Percentiles rank a stretch among this genome's conserved stretches.
Conservation (phyloP, 2,329 filamentous ascomycete genomes). For the Trichoderma afroharzianum region DNA sequence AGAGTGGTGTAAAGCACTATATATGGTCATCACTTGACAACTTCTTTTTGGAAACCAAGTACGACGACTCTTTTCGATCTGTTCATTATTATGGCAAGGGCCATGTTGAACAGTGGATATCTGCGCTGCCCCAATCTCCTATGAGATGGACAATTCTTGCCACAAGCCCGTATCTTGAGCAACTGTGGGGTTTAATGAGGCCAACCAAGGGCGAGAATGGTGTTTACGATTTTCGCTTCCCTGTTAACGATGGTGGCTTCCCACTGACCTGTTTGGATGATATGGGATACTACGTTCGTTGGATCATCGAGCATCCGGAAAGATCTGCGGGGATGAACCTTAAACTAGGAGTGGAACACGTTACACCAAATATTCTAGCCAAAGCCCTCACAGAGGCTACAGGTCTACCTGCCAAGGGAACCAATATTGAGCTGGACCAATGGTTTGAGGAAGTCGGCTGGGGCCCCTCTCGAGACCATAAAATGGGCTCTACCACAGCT, state of each 20-base stretch:
- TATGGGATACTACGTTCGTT: too few species aligned
- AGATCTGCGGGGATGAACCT: too few species aligned
- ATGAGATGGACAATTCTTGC: background rate
- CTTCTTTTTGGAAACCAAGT: background rate
- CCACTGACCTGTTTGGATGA: background rate
- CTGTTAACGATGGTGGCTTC: background rate
- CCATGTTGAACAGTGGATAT: background rate
- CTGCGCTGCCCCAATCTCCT: background rate
- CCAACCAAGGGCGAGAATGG: background rate
- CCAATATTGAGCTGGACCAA: too few species aligned
- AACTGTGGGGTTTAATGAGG: background rate
- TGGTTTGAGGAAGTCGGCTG: too few species aligned
- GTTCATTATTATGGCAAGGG: background rate
- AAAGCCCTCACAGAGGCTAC: too few species aligned
- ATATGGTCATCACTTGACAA: background rate
- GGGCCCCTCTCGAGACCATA: too few species aligned
- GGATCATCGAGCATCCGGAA: too few species aligned
- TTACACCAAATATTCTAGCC: too few species aligned
- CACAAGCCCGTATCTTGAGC: background rate
- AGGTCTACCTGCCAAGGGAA: too few species aligned
- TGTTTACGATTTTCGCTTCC: background rate
- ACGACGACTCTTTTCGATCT: background rate
- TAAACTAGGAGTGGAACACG: too few species aligned
- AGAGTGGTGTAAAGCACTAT: background rate
- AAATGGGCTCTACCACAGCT: too few species aligned